Percentiles rank a stretch among this genome's conserved stretches.
These are phyloP conservation scores for Draba incana DNA, from an alignment of 345 rosid species.

Conservation along the genomic window DNA sequence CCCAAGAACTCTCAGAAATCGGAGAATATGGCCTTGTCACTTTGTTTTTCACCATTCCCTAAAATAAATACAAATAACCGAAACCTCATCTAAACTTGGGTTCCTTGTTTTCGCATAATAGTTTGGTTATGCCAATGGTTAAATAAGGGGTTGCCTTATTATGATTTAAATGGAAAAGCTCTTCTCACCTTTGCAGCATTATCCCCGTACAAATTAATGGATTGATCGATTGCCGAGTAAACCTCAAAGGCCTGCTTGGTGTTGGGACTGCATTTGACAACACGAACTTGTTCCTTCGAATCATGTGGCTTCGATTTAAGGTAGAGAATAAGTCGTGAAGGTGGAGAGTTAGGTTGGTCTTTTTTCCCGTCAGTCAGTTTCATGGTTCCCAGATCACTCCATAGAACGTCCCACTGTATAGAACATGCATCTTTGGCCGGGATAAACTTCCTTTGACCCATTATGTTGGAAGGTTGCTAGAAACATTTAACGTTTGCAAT, in stretches of 20 bases:
- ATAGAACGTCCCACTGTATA: conserved; percentile 82
- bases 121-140: neutral
- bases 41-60: conserved; percentile 76
- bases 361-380: conserved; percentile 85
- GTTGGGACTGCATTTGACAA: conserved; percentile 73
- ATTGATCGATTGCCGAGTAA: conserved; percentile 70
- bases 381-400: conserved; percentile 83
- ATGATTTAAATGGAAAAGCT: conserved; percentile 19
- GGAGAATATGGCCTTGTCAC: conserved; percentile 90
- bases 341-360: conserved; percentile 71
- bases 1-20: conserved; percentile 51
- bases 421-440: conserved; percentile 95
- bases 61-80: conserved; percentile 20
- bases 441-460: conserved; percentile 85
- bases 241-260: conserved; percentile 71
- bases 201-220: conserved; percentile 65
- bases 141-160: neutral
- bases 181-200: conserved; percentile 59
- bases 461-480: conserved; percentile 88
- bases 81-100: neutral
- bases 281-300: conserved; percentile 68
- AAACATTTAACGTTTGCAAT: conserved; percentile 15
- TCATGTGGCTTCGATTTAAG: conserved; percentile 58
- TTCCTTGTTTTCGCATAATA: conserved; percentile 21
- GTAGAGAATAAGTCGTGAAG: conserved; percentile 69